Evolutionary conservation across 352 stramenopile species (phyloP).

Genomic region (Phytophthora pisi): DNA sequence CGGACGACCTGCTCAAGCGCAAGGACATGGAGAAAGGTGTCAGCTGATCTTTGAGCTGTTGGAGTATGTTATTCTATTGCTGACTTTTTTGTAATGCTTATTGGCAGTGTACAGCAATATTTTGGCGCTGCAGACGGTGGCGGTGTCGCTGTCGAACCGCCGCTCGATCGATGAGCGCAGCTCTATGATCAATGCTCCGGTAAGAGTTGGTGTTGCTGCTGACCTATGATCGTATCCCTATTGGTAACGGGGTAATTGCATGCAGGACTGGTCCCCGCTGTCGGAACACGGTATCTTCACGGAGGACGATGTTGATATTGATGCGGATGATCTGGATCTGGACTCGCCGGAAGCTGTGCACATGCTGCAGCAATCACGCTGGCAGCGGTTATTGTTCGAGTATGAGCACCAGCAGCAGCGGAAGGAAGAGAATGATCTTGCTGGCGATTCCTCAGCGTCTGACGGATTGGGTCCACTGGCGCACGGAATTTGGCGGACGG

Average conservation of each 20-base stretch:
- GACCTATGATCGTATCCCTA: conserved; percentile 4
- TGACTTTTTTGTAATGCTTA: conserved; percentile 11
- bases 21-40: conserved; percentile 75
- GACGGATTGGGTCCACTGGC: conserved; percentile 70
- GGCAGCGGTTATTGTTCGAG: conserved; percentile 64
- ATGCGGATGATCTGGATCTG: conserved; percentile 39
- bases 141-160: conserved; percentile 73
- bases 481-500: conserved; percentile 79
- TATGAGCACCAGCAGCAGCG: conserved; percentile 72
- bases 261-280: conserved; percentile 51
- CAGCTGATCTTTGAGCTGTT: background rate
- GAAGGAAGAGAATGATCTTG: conserved; percentile 46
- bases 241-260: conserved; percentile 2
- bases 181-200: conserved; percentile 48
- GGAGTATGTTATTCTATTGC: background rate
- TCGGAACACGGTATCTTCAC: conserved; percentile 49
- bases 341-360: conserved; percentile 52
- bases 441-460: conserved; percentile 33
- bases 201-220: conserved; percentile 15
- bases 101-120: conserved; percentile 81
- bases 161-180: conserved; percentile 84
- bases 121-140: conserved; percentile 71
- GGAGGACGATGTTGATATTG: conserved; percentile 40
- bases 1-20: conserved; percentile 68
- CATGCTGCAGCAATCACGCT: conserved; percentile 62